phyloP scores from a whole-genome alignment of 73 alveolate species.

The Paramecium pentaurelia region DNA sequence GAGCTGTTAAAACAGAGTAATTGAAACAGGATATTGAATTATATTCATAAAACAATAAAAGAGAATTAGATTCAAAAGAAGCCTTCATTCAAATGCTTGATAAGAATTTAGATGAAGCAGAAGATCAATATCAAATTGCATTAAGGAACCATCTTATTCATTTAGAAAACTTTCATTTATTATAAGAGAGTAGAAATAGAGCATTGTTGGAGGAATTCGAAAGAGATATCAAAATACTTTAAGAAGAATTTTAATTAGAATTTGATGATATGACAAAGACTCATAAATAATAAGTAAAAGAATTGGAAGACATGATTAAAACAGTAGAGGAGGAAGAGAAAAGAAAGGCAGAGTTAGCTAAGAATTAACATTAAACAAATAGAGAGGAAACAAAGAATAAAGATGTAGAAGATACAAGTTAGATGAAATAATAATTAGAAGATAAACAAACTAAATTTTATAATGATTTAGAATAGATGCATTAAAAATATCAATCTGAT shows the following conservation, averaged over 20 bases:
- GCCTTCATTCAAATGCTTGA: constrained; percentile 98
- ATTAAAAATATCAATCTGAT: constrained; percentile 79
- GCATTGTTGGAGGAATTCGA: constrained; percentile 95
- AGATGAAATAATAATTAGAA: constrained; percentile 75
- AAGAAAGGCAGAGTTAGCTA: constrained; percentile 80
- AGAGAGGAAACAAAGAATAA: constrained; percentile 82
- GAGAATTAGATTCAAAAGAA: constrained; percentile 98
- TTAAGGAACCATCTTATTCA: constrained; percentile 93
- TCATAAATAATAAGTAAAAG: constrained; percentile 90
- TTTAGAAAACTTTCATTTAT: constrained; percentile 83
- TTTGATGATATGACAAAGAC: constrained; percentile 86
- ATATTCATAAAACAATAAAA: constrained; percentile 91
- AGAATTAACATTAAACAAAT: constrained; percentile 85
- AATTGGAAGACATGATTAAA: constrained; percentile 91
- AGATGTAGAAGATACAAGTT: constrained; percentile 74
- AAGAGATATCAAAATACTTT: constrained; percentile 83
- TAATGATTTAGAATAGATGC: constrained; percentile 77
- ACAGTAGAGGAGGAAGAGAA: constrained; percentile 94
- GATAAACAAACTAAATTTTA: constrained; percentile 75
- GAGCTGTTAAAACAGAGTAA: constrained; percentile 96
- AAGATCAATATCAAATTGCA: constrained; percentile 97
- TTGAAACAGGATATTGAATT: constrained; percentile 90
- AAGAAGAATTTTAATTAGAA: constrained; percentile 91
- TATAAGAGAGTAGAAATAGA: constrained; percentile 86
- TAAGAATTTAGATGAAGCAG: constrained; percentile 97